Evolutionary conservation across 164 flowering plant genomes (phyloP), one percentile per base, ranked within the genome.

Genomic region (Annona cherimola): DNA sequence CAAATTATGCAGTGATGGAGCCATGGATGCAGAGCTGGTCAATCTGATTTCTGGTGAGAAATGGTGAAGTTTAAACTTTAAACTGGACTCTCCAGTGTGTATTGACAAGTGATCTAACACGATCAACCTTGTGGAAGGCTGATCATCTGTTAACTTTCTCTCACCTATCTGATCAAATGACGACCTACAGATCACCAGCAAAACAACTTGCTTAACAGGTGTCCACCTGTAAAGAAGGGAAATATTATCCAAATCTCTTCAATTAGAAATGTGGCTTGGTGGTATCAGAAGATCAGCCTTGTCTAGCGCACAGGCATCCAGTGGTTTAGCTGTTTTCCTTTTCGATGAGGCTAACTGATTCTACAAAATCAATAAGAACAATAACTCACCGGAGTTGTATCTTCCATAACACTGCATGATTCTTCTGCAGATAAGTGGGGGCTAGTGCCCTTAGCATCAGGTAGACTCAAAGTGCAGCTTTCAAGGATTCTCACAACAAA

Each of bases 401-500:
- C 61, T 62, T 42, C 75, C 2, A 35, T 42, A 41, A 64, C 80
- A 69, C 42, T 73, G 50, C 20, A 60, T n/a, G 78, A 57, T 61
- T 74, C 78, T 40, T n/a, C 61, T 14, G 66, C 7, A n/a, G 63
- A 40, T 4, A 42, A 39, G 40, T 71, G 64, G 45, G 16, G 50
- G 45, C 20, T 79, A 67, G 16, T 55, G 57, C 63, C 71, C 63
- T 74, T 88, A 43, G 66, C 72, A 42, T 44, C 69, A 14, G 79
- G 80, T 82, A 92, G 74, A 63, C 78, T 76, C 66, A 70, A 50
- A 69, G 86, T 76, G 81, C 91, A 93, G 80, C 91, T 86, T 74
- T 76, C 85, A 78, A 92, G 69, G 50, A 96, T 71, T 69, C 90
- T 86, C 5, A 84, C 96, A 78, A 92, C 88, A 83, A 84, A 83